Conservation (phyloP, 2,329 filamentous ascomycete genomes). For the Ophiostoma tasmaniense region DNA sequence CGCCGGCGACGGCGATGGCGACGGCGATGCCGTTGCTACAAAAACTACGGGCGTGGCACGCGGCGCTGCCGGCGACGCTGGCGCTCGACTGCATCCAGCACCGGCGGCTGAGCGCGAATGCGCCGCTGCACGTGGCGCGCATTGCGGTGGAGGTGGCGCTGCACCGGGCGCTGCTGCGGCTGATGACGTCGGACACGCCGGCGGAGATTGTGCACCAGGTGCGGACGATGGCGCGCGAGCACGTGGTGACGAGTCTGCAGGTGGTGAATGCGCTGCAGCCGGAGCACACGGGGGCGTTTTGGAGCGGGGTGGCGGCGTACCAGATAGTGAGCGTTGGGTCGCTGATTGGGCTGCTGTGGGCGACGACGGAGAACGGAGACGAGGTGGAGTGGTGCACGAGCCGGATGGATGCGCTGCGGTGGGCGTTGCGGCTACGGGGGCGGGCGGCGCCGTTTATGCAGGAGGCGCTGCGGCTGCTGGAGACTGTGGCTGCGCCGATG, state of each 20-base stretch:
- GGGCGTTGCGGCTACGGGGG: conserved; percentile 4
- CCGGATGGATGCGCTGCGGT: conserved; percentile 9
- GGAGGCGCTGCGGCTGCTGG: conserved; percentile 6
- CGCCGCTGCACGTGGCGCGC: conserved; percentile 6
- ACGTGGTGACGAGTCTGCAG: not conserved
- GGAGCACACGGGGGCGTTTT: conserved; percentile 7
- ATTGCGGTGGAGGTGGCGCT: conserved; percentile 7
- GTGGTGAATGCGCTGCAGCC: conserved; percentile 5
- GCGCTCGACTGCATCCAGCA: conserved; percentile 10
- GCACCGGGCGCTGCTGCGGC: conserved; percentile 8
- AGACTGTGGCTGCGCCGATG: conserved; percentile 8
- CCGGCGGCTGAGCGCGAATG: conserved; percentile 4
- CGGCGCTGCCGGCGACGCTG: conserved; percentile 1
- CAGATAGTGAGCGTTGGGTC: conserved; percentile 7
- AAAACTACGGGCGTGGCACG: not conserved
- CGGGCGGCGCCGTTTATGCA: conserved; percentile 6
- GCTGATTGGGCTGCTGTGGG: conserved; percentile 9
- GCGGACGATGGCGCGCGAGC: conserved; percentile 2
- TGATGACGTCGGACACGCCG: conserved; percentile 1
- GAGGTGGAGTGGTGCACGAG: conserved; percentile 7
- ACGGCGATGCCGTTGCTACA: not conserved
- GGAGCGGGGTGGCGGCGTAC: conserved; percentile 7
- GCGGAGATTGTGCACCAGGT: not conserved
- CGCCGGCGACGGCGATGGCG: not conserved
- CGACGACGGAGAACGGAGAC: conserved; percentile 5